These are phyloP conservation scores for Tolypocladium endophyticum DNA, from an alignment of 2,329 filamentous ascomycete genomes.

Conservation along the genomic window DNA sequence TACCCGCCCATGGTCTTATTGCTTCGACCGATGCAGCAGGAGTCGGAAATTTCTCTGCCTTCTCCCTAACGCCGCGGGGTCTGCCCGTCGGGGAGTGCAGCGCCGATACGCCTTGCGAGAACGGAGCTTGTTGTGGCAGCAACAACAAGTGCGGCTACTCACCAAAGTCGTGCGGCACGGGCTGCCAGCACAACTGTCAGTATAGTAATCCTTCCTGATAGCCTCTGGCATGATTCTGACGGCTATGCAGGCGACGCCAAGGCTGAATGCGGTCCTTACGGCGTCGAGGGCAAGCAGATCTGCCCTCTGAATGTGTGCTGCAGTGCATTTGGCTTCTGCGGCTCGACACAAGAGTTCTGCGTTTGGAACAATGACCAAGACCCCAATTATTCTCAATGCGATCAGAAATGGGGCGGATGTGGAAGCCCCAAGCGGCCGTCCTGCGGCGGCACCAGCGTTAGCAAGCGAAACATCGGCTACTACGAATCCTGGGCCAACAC, in stretches of 20 bases:
- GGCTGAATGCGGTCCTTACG: neutral
- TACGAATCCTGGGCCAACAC: neutral
- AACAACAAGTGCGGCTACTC: neutral
- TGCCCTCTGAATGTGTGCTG: neutral
- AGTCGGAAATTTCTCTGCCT: neutral
- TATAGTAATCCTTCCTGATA: neutral
- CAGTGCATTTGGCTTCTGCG: neutral
- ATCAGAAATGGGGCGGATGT: neutral
- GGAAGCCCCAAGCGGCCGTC: neutral
- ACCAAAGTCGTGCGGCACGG: neutral
- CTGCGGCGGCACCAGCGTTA: neutral
- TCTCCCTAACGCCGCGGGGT: neutral
- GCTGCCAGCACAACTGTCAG: neutral
- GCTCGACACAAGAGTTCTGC: neutral
- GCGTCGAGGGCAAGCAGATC: neutral
- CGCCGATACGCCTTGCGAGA: neutral
- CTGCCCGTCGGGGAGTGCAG: neutral
- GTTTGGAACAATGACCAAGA: neutral
- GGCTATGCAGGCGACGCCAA: neutral
- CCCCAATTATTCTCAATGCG: neutral
- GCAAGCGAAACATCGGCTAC: neutral
- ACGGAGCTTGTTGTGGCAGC: neutral
- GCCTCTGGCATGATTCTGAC: neutral
- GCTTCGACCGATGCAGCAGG: neutral
- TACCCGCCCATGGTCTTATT: neutral